Evolutionary conservation across 1,284 basidiomycete genomes (phyloP), one percentile per base, ranked within the genome.

Genomic region (Cutaneotrichosporon cavernicola): DNA sequence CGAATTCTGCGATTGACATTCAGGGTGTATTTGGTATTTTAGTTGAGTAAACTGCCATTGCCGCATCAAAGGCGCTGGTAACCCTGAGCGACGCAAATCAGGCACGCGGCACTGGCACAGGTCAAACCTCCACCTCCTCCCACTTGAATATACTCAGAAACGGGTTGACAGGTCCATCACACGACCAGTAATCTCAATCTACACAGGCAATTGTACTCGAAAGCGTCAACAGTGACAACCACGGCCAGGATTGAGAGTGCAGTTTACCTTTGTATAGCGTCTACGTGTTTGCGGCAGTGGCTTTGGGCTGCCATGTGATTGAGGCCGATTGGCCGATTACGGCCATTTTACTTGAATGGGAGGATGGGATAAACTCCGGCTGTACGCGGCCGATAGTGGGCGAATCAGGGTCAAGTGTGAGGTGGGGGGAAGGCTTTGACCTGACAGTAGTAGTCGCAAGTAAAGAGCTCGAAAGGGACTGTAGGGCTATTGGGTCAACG

Each of bases 21-120:
- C 13, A 40, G 38, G 38, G 38, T 40, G 10, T 11, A 40, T 40
- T 40, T 40, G 38, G 38, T 40, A 40, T 40, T 40, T 40, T 11
- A 14, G 10, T 14, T 5, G 13, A 16, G 38, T 14, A 49, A 49
- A 22, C 47, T 49, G 47, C 49, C 49, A 50, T 50, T 50, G 49
- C 49, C 49, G 49, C 49, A 50, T 7, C 6, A 16, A 50, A 18
- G 49, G 21, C n/a, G 22, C 16, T 22, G 9, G 22, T 49, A n/a
- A 9, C 49, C 49, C 49, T 50, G 49, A 50, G 21, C 11, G 31
- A 53, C 51, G 51, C 51, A 53, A 53, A 53, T 53, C 51, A 53
- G 51, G 51, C 51, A 53, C 51, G 51, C 51, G 51, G 51, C 51
- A 53, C 14, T n/a, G 26, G 30, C 31, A 30, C 18, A 31, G 26